phyloP scores from a whole-genome alignment of 768 basidiomycete species.

The Rhodotorula graminis region DNA sequence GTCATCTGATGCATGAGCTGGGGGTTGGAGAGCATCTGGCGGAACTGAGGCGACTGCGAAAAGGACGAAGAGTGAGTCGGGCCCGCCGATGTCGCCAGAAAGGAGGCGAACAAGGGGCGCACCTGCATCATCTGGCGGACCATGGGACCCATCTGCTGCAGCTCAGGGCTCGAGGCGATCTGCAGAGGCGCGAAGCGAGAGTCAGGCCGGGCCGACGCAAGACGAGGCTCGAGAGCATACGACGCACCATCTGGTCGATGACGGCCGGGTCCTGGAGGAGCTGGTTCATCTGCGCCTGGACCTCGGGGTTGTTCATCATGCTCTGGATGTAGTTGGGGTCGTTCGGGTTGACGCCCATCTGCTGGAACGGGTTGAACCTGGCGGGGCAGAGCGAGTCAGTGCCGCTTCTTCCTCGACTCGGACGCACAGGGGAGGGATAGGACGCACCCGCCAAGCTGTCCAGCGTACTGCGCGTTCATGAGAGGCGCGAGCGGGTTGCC shows the following conservation, averaged over 20 bases:
- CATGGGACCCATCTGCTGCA: conserved; percentile 67
- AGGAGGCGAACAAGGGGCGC: background rate
- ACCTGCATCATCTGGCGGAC: conserved; percentile 68
- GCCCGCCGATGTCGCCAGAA: background rate
- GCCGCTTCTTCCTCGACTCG: too few relatives aligned
- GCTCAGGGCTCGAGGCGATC: conserved; percentile 75
- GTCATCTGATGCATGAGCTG: conserved; percentile 58
- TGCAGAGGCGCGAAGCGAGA: conserved; percentile 45
- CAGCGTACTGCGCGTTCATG: conserved; percentile 41
- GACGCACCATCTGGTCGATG: conserved; percentile 59
- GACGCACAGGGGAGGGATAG: too few relatives aligned
- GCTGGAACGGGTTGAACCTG: conserved; percentile 79
- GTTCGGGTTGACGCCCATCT: conserved; percentile 81
- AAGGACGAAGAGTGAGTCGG: background rate
- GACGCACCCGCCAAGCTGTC: conserved; percentile 50
- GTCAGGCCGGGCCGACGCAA: background rate
- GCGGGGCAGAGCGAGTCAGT: background rate
- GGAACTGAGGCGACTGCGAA: conserved; percentile 39
- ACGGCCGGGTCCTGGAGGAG: conserved; percentile 85
- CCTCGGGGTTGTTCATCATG: conserved; percentile 69
- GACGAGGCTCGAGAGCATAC: background rate
- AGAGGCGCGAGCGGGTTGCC: conserved; percentile 44
- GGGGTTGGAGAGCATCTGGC: conserved; percentile 58
- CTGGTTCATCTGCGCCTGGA: conserved; percentile 77
- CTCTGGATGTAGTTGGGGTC: conserved; percentile 66